Conservation (phyloP, 164 flowering plant genomes). For the Malania oleifera region DNA sequence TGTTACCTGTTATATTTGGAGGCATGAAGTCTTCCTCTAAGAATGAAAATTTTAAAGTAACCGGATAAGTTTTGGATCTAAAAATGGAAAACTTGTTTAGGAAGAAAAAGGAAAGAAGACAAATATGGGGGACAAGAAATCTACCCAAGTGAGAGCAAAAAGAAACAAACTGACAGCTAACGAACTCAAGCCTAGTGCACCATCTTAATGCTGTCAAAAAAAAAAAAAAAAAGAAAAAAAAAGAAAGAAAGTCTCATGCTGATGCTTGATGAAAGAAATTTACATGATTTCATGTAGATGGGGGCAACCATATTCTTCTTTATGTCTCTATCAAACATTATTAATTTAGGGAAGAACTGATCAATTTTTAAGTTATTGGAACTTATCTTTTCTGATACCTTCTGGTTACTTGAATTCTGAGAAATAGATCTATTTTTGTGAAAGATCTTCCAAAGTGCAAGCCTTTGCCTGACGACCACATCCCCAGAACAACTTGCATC, state of each 20-base stretch:
- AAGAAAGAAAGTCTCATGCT: neutral
- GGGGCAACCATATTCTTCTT: too few relatives aligned
- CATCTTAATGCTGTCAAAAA: neutral
- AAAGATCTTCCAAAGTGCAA: constrained; percentile 95
- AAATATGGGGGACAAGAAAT: too few relatives aligned
- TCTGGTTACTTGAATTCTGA: constrained; percentile 16
- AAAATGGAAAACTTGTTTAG: too few relatives aligned
- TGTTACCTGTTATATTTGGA: neutral
- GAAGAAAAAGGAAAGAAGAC: too few relatives aligned
- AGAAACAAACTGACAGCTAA: too few relatives aligned
- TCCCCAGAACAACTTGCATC: constrained; percentile 92
- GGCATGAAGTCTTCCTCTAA: neutral
- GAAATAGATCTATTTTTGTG: constrained; percentile 22
- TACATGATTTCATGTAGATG: neutral
- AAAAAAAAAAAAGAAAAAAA: neutral
- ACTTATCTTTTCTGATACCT: neutral
- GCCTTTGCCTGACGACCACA: constrained; percentile 87
- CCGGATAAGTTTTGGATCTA: too few relatives aligned
- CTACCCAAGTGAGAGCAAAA: too few relatives aligned
- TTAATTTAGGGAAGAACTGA: neutral
- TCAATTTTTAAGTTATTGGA: constrained; percentile 1
- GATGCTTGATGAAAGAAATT: neutral
- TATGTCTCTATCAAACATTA: too few relatives aligned
- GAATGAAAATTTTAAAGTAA: neutral
- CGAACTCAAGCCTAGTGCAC: too few relatives aligned